These are phyloP conservation scores for Linnemannia exigua DNA, from an alignment of 192 early-diverging fungal species.

Conservation along the genomic window DNA sequence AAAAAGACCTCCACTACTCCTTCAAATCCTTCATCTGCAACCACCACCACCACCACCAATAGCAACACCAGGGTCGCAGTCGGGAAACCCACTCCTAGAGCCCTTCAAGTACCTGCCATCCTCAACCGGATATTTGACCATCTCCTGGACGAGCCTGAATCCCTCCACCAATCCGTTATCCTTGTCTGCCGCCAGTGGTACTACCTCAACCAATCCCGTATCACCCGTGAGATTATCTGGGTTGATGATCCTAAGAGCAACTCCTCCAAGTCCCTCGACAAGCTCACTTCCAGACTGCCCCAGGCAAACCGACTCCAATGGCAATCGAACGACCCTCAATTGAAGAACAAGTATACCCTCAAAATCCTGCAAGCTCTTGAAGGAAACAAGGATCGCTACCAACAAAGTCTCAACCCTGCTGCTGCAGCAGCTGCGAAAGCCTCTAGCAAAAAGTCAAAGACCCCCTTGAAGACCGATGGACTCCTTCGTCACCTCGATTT, in stretches of 20 bases:
- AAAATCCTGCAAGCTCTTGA: background rate
- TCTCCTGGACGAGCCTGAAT: background rate
- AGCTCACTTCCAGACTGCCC: background rate
- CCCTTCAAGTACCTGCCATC: background rate
- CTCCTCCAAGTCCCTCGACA: background rate
- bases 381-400: conserved; percentile 1
- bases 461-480: background rate
- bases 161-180: background rate
- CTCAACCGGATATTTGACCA: background rate
- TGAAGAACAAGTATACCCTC: background rate
- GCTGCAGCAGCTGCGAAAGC: background rate
- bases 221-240: background rate
- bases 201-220: background rate
- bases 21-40: background rate
- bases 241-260: background rate
- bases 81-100: background rate
- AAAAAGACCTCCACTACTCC: background rate
- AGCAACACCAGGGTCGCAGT: background rate
- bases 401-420: background rate
- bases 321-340: background rate
- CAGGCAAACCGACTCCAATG: background rate
- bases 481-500: background rate
- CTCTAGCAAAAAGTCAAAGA: background rate
- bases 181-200: conserved; percentile 1
- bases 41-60: background rate